Evolutionary conservation across 1,139 yeast genomes (phyloP), one percentile per base, ranked within the genome.

Genomic region (Magnusiomyces ingens): DNA sequence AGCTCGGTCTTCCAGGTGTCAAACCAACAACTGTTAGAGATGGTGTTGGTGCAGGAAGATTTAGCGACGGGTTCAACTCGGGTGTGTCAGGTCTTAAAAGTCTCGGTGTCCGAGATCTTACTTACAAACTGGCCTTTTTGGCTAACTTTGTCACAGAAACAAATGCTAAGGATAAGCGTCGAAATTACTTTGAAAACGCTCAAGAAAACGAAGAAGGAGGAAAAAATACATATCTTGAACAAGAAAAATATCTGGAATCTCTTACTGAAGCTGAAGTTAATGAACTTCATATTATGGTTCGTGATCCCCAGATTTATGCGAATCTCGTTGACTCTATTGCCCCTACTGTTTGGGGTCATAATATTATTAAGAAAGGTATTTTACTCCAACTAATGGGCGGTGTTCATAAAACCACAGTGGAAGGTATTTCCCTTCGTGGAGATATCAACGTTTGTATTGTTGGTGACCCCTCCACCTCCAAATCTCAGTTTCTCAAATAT

Each of bases 401-500:
- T 64, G 98, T 94, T 44, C 99, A 93, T 71, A 93, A 93, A 69
- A 76, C 81, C 55, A 94, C 99, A 0, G 81, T 90, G 36, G 99
- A 93, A 70, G 99, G 99, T 26, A 93, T 93, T 61, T 86, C 90
- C 62, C 77, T 93, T 60, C 83, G 99, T 75, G 99, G 99, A 62
- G 99, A 94, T 67, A 93, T 93, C 65, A 93, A 93, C 67, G 86
- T 93, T 52, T 93, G 99, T 75, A 79, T 93, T 61, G 99, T 93
- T 52, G 99, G 99, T 52, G 99, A 93, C 67, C 99, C 99, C 1
- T 91, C 98, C 1, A 93, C 99, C 10, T 90, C 99, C 32, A 93
- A 93, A 68, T 91, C 98, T 0, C 99, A 93, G 68, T 93, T 93
- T 67, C 75, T 93, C 65, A 93, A 94, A 70, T 94, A 94, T 68